A percentile compares a stretch with the other conserved stretches of the same genome.
Evolutionary conservation across 2,329 filamentous ascomycete genomes (phyloP).

Genomic region (Trichoderma arundinaceum): DNA sequence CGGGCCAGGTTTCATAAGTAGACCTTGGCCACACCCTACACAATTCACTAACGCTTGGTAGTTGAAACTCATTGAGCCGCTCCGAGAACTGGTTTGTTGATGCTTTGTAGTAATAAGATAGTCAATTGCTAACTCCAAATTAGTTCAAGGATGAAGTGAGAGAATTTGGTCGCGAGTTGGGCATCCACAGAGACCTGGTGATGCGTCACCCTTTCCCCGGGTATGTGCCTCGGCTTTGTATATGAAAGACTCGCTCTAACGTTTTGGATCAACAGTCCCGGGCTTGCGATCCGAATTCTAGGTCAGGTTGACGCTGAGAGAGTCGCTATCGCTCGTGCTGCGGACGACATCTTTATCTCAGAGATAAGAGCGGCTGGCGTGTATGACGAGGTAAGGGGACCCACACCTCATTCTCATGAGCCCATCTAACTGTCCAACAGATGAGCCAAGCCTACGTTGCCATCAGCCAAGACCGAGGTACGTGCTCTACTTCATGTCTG

Average conservation of each 20-base stretch:
- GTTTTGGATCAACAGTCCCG: conserved; percentile 50
- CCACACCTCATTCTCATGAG: background rate
- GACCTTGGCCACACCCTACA: background rate
- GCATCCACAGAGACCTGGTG: conserved; percentile 44
- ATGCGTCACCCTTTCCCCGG: conserved; percentile 37
- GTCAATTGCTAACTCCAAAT: conserved; percentile 21
- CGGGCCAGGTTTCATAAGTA: too few species aligned
- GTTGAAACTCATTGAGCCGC: conserved; percentile 71
- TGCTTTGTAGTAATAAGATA: background rate
- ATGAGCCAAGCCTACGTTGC: conserved; percentile 40
- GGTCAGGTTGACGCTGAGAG: conserved; percentile 83
- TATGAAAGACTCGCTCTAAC: background rate
- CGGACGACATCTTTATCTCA: conserved; percentile 78
- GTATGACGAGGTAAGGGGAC: conserved; percentile 51
- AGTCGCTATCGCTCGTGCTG: conserved; percentile 78
- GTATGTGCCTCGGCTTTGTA: conserved; percentile 1
- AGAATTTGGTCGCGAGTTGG: conserved; percentile 41
- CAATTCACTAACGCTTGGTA: conserved; percentile 1
- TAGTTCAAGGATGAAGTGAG: conserved; percentile 77
- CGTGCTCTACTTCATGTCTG: background rate
- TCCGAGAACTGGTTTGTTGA: conserved; percentile 33
- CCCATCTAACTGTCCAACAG: conserved; percentile 19
- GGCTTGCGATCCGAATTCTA: conserved; percentile 77
- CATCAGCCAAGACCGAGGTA: conserved; percentile 36
- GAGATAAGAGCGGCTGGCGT: conserved; percentile 73